Evolutionary conservation across 1,139 yeast genomes (phyloP).

Genomic region (Groenewaldozyma sp.): DNA sequence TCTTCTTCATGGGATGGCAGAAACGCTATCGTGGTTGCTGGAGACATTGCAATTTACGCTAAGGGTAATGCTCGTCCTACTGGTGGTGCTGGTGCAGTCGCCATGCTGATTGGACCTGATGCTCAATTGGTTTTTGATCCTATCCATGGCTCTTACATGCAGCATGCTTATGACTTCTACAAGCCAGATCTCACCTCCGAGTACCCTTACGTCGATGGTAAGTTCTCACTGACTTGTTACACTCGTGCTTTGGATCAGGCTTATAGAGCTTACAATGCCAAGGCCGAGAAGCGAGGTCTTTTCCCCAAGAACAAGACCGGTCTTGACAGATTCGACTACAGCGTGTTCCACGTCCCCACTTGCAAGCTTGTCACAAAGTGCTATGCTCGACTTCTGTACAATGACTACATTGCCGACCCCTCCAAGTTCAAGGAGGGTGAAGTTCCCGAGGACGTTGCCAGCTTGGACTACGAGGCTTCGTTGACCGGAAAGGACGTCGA

Average conservation of each 20-base stretch:
- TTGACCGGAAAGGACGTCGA: conserved; percentile 74
- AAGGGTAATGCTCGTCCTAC: conserved; percentile 99
- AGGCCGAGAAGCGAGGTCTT: conserved; percentile 52
- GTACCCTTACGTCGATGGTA: conserved; percentile 97
- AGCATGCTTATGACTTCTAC: conserved; percentile 95
- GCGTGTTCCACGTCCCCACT: conserved; percentile 97
- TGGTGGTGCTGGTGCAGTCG: conserved; percentile 98
- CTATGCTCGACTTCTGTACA: conserved; percentile 83
- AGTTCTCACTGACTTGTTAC: conserved; percentile 88
- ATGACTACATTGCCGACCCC: conserved; percentile 72
- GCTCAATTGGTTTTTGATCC: conserved; percentile 92
- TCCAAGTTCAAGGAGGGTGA: conserved; percentile 30
- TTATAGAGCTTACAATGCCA: conserved; percentile 72
- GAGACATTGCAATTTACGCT: conserved; percentile 96
- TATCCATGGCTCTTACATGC: conserved; percentile 86
- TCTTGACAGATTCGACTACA: conserved; percentile 73
- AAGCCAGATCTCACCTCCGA: conserved; percentile 96
- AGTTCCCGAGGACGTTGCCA: conserved; percentile 60
- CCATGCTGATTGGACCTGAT: conserved; percentile 91
- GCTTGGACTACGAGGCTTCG: conserved; percentile 65
- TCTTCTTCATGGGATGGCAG: conserved; percentile 98
- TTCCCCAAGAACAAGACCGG: conserved; percentile 29
- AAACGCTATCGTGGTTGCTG: conserved; percentile 93
- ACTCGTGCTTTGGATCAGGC: conserved; percentile 87
- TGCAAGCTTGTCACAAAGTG: conserved; percentile 92